phyloP scores from a whole-genome alignment of 148 eudicot species.

The Nepenthes mirabilis region DNA sequence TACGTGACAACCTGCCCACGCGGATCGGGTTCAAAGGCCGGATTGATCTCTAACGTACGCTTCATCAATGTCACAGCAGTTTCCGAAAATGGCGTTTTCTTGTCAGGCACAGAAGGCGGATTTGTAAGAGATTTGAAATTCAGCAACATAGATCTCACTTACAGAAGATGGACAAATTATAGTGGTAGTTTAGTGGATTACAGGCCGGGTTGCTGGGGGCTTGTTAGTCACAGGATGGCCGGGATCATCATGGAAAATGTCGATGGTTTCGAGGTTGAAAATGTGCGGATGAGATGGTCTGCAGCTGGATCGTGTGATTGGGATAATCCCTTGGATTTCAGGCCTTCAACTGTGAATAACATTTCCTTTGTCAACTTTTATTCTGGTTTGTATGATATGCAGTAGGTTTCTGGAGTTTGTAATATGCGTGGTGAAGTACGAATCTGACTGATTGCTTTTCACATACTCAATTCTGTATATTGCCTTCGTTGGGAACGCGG shows the following conservation, averaged over 20 bases:
- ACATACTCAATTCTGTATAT: no score
- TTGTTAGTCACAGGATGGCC: constrained; percentile 62
- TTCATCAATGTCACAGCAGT: constrained; percentile 74
- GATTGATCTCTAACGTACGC: constrained; percentile 51
- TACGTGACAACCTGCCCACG: constrained; percentile 86
- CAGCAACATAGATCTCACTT: constrained; percentile 41
- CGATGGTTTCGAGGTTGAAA: constrained; percentile 48
- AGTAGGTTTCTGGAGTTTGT: neutral
- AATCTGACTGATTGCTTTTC: no score
- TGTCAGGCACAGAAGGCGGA: constrained; percentile 65
- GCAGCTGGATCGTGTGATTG: constrained; percentile 34
- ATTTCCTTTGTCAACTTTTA: constrained; percentile 39
- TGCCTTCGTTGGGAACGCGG: no score
- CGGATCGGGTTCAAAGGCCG: constrained; percentile 28
- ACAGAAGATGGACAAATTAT: constrained; percentile 70
- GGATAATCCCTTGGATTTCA: constrained; percentile 77
- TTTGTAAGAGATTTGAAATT: constrained; percentile 42
- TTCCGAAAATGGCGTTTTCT: constrained; percentile 79
- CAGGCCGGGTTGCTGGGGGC: constrained; percentile 86
- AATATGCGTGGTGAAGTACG: no score
- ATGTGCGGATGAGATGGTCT: constrained; percentile 72
- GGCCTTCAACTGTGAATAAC: constrained; percentile 68
- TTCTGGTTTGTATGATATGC: constrained; percentile 23
- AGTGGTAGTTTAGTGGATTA: constrained; percentile 77
- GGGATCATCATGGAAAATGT: constrained; percentile 82